Conservation (phyloP, 176 grass and related monocot species). For the Aegilops tauschii region DNA sequence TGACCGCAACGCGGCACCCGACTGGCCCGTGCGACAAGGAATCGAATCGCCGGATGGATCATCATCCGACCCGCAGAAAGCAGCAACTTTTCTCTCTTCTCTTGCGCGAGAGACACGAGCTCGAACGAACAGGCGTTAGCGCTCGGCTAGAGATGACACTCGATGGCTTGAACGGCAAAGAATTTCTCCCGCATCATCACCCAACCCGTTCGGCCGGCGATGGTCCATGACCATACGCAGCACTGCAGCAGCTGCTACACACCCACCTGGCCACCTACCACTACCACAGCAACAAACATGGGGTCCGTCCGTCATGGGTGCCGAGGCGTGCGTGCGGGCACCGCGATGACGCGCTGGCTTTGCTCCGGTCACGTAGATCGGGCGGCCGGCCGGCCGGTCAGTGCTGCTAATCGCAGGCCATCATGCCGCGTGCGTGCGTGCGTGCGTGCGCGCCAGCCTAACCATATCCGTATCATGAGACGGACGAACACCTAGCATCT, state of each 20-base stretch:
- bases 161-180: not conserved
- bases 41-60: not conserved
- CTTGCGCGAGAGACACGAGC: not conserved
- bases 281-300: not conserved
- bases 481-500: not conserved
- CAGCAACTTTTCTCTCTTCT: not conserved
- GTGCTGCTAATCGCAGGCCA: conserved; percentile 8
- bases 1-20: conserved; percentile 35
- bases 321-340: no score
- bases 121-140: not conserved
- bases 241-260: not conserved
- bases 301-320: no score
- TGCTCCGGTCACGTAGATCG: conserved; percentile 3
- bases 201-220: no score
- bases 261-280: not conserved
- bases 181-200: not conserved
- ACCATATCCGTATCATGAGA: not conserved
- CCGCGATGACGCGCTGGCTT: no score
- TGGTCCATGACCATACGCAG: not conserved
- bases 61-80: not conserved
- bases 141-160: not conserved
- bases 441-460: not conserved
- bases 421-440: conserved; percentile 25
- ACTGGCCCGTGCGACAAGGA: not conserved
- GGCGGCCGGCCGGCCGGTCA: not conserved